Conservation (phyloP, 768 basidiomycete species). For the Russula foetens region DNA sequence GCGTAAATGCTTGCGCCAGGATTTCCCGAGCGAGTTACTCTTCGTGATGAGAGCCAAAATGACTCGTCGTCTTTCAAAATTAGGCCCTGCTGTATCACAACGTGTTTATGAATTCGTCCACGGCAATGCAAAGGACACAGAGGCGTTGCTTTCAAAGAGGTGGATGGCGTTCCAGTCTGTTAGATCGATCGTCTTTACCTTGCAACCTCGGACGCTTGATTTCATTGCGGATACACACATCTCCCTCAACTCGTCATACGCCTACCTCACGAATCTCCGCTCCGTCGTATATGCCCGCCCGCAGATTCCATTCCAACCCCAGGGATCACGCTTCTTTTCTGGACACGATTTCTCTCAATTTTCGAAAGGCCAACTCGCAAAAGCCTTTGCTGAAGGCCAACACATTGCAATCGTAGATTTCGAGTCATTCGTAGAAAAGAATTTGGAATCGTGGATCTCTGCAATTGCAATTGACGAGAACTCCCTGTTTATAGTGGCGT, state of each 20-base stretch:
- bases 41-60: too few relatives aligned
- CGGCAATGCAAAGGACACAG: background rate
- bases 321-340: background rate
- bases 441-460: background rate
- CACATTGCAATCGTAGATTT: background rate
- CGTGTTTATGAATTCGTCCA: background rate
- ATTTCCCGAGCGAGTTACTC: background rate
- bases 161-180: background rate
- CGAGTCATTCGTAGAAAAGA: background rate
- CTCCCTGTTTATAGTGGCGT: background rate
- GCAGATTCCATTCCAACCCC: too few relatives aligned
- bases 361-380: background rate
- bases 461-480: background rate
- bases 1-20: background rate
- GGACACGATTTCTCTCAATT: background rate
- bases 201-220: background rate
- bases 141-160: background rate
- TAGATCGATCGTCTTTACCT: too few relatives aligned
- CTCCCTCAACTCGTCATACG: too few relatives aligned
- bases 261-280: background rate
- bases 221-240: background rate
- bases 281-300: background rate
- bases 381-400: background rate
- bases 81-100: background rate
- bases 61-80: background rate